These are phyloP conservation scores for Gossypium anomalum DNA, from an alignment of 345 rosid species.

Conservation along the genomic window DNA sequence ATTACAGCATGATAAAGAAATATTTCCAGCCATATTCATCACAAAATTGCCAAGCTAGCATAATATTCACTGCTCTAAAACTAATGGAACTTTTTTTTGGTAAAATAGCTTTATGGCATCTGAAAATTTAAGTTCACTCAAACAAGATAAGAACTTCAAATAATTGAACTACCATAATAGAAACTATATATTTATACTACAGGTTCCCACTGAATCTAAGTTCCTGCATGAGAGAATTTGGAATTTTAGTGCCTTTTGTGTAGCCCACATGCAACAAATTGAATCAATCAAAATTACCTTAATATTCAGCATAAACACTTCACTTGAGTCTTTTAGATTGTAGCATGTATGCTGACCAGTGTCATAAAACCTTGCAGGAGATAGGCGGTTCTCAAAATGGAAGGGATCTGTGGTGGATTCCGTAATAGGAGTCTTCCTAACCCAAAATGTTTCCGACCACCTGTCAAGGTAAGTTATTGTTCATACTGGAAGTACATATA, in stretches of 20 bases:
- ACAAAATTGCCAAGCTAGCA: neutral
- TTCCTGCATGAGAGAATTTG: neutral
- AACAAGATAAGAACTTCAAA: neutral
- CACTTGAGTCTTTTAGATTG: slow-evolving; percentile 3
- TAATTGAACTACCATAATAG: neutral
- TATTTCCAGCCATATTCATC: neutral
- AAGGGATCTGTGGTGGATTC: slow-evolving; percentile 99
- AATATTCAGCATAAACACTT: slow-evolving; percentile 1
- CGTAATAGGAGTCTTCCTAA: slow-evolving; percentile 90
- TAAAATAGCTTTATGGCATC: neutral
- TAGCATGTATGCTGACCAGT: slow-evolving; percentile 1
- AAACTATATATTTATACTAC: neutral
- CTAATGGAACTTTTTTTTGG: neutral
- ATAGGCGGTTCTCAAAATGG: slow-evolving; percentile 95
- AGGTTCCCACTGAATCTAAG: neutral
- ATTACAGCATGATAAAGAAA: neutral
- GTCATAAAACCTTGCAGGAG: slow-evolving; percentile 49
- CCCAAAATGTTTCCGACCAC: slow-evolving; percentile 94
- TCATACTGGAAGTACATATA: slow-evolving; percentile 14
- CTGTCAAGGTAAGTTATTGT: slow-evolving; percentile 71
- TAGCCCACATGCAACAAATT: neutral
- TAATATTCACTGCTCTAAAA: neutral
- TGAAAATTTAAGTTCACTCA: slow-evolving; percentile 2
- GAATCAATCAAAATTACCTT: neutral
- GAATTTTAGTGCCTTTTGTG: neutral